Evolutionary conservation across 371 early-diverging fungal genomes (phyloP), one percentile per base, ranked within the genome.

Genomic region (Fennellomyces sp.): DNA sequence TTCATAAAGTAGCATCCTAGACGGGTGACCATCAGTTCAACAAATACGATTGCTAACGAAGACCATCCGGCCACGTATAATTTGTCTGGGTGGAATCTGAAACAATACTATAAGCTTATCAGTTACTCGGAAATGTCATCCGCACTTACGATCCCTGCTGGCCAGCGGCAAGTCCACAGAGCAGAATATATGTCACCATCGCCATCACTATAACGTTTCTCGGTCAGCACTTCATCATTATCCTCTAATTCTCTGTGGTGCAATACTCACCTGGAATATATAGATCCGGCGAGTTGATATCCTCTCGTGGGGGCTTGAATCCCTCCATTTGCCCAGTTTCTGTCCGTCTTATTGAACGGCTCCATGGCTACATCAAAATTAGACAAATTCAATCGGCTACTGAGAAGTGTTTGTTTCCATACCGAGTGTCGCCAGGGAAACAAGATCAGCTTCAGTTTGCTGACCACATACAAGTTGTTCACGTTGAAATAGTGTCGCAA

Each of bases 401-500:
- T 45, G n/a, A 45, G 8, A 10, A 17, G 26, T 47, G 7, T 6
- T 89, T 77, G 56, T 87, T 5, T 26, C 2, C 90, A 89, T 73
- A 87, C 85, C 79, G 88, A 85, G 62, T 96, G 94, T 39, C 91
- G 82, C 88, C 94, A 99, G 15, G 99, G 99, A 69, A 97, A 97
- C 51, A 97, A 61, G n/a, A 99, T 80, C 29, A 95, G 68, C 25
- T 81, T 75, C 5, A 98, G 73, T 76, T 99, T 99, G 56, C 82
- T 85, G 28, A 94, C 68, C 15, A 99, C 96, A 66, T 97, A 98
- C 21, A 85, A 73, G 75, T 98, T 98, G 70, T 91, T 93, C 49
- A 99, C 97, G 65, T 97, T 94, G 70, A 98, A 99, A 78, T 98
- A 99, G 60, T 90, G 91, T 76, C 94, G 91, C 45, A 98, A 76